Evolutionary conservation across 1,284 basidiomycete species (phyloP).

Genomic region (Apiotrichum akiyoshidainum): DNA sequence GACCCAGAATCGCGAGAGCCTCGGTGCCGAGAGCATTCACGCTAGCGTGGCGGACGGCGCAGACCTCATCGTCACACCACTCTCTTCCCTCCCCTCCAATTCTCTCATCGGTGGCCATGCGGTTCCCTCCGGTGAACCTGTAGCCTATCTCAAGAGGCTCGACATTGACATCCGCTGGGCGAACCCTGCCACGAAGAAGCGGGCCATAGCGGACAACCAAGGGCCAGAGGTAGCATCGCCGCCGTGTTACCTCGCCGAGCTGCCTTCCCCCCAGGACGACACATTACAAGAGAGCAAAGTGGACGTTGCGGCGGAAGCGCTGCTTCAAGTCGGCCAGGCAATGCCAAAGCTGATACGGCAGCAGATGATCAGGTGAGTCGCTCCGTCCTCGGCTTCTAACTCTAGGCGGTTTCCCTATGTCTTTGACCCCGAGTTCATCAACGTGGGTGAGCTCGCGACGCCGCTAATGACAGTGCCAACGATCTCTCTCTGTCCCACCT

Average conservation of each 20-base stretch:
- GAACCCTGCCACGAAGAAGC: background rate
- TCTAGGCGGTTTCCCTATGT: constrained; percentile 31
- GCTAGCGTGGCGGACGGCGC: background rate
- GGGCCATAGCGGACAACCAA: no score
- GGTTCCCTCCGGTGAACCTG: constrained; percentile 6
- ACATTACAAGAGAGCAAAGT: background rate
- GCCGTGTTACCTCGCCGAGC: no score
- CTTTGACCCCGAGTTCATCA: constrained; percentile 18
- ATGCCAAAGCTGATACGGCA: constrained; percentile 20
- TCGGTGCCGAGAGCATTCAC: constrained; percentile 3
- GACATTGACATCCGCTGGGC: constrained; percentile 6
- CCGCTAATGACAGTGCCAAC: constrained; percentile 14
- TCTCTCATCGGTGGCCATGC: background rate
- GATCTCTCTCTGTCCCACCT: constrained; percentile 3
- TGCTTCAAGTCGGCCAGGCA: constrained; percentile 17
- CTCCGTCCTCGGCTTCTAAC: constrained; percentile 1
- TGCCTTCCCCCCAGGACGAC: background rate
- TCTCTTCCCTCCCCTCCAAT: background rate
- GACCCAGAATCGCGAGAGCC: constrained; percentile 5
- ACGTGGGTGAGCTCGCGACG: background rate
- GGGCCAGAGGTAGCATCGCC: no score
- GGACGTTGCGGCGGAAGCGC: background rate
- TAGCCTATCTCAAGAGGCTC: constrained; percentile 1
- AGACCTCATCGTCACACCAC: constrained; percentile 3
- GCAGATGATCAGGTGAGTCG: constrained; percentile 24